phyloP scores from a whole-genome alignment of 805 yeast genomes.

The Hanseniaspora lindneri region DNA sequence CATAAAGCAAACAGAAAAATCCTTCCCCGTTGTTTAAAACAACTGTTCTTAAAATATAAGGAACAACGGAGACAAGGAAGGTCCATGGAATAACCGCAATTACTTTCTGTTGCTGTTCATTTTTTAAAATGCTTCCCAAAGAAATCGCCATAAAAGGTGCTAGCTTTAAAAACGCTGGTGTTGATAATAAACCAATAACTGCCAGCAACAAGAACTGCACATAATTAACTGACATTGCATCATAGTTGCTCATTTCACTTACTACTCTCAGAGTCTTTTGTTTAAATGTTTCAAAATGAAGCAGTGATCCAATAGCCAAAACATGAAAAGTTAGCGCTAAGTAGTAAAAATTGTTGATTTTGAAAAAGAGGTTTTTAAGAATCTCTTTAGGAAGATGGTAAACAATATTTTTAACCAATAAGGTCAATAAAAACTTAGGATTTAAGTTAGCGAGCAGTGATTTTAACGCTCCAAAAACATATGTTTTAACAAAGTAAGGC shows the following conservation, averaged over 20 bases:
- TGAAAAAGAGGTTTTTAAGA: conserved; percentile 1
- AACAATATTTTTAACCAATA: conserved; percentile 1
- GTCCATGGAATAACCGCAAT: not conserved
- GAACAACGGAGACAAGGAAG: not conserved
- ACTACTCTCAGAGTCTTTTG: conserved; percentile 5
- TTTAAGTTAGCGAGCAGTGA: not conserved
- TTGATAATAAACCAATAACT: conserved; percentile 1
- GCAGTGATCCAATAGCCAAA: not conserved
- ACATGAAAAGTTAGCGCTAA: not conserved
- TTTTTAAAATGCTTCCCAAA: conserved; percentile 1
- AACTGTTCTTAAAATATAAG: conserved; percentile 1
- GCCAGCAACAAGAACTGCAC: not conserved
- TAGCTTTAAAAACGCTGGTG: conserved; percentile 5
- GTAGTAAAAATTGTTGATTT: not conserved
- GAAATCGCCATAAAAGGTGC: conserved; percentile 2
- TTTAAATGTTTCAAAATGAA: conserved; percentile 10
- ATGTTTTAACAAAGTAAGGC: not conserved
- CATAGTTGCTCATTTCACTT: conserved; percentile 3
- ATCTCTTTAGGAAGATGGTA: conserved; percentile 8
- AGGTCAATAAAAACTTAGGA: not conserved
- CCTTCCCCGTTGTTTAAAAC: conserved; percentile 3
- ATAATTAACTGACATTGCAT: conserved; percentile 9
- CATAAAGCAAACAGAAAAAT: not conserved
- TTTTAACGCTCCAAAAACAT: not conserved
- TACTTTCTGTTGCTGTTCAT: not conserved